Conservation (phyloP, 768 basidiomycete species). For the Suillus subalutaceus region DNA sequence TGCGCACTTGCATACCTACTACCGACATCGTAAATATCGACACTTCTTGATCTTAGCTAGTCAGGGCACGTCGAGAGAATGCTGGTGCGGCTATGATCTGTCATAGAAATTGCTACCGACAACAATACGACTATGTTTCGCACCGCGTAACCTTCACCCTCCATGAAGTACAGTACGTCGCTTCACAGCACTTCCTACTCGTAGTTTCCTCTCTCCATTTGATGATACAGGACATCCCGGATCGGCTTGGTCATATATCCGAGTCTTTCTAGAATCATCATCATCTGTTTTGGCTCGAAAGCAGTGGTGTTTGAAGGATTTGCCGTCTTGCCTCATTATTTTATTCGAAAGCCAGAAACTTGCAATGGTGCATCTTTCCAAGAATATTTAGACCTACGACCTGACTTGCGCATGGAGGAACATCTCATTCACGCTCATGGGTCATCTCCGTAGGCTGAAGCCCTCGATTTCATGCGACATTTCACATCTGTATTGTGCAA, state of each 20-base stretch:
- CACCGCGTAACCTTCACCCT: neutral
- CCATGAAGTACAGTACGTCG: neutral
- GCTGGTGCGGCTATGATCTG: neutral
- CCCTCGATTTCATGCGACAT: too few species aligned
- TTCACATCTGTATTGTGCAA: too few species aligned
- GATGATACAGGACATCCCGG: too few species aligned
- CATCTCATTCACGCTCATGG: too few species aligned
- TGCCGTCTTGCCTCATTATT: neutral
- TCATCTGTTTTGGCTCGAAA: too few species aligned
- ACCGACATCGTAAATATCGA: neutral
- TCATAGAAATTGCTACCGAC: neutral
- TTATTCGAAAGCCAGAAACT: neutral
- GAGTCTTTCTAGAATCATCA: too few species aligned
- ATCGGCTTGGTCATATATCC: too few species aligned
- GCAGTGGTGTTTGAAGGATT: neutral
- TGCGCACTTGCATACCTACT: neutral
- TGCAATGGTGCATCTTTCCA: too few species aligned
- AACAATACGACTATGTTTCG: neutral
- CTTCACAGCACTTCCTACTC: neutral
- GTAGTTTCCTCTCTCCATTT: neutral
- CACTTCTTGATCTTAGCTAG: neutral
- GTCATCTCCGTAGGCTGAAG: too few species aligned
- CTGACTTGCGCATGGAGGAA: too few species aligned
- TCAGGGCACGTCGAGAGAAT: neutral
- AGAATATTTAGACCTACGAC: too few species aligned